phyloP scores from a whole-genome alignment of 1,284 basidiomycete genomes.

The Apiotrichum gamsii region DNA sequence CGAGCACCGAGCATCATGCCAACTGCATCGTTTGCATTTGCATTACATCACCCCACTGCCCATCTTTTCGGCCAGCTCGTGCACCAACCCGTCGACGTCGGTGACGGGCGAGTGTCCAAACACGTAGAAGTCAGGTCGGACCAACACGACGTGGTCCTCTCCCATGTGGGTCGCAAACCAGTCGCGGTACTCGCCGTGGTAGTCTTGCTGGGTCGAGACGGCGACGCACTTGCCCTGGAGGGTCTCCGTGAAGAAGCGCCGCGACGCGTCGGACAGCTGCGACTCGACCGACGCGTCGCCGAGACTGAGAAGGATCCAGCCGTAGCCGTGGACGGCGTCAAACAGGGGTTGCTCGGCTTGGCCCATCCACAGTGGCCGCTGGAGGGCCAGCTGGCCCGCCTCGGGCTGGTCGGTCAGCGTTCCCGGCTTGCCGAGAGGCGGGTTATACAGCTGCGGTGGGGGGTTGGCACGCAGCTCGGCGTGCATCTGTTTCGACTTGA shows the following conservation, averaged over 20 bases:
- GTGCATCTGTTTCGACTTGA: slow-evolving; percentile 12
- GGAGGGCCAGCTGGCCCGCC: slow-evolving; percentile 6
- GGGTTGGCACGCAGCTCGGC: slow-evolving; percentile 1
- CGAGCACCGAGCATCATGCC: too few species aligned
- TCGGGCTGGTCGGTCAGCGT: slow-evolving; percentile 7
- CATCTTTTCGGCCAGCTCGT: slow-evolving; percentile 2
- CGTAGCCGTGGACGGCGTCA: slow-evolving; percentile 8
- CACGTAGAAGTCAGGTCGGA: slow-evolving; percentile 16
- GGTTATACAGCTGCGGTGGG: slow-evolving; percentile 3
- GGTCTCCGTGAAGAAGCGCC: not conserved
- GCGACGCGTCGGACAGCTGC: not conserved
- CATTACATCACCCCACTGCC: not conserved
- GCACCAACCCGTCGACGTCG: slow-evolving; percentile 2
- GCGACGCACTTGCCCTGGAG: slow-evolving; percentile 2
- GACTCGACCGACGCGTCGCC: not conserved
- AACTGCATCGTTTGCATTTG: too few species aligned
- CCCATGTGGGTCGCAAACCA: slow-evolving; percentile 7
- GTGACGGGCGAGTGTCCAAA: slow-evolving; percentile 5
- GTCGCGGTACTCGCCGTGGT: slow-evolving; percentile 1
- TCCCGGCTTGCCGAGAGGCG: slow-evolving; percentile 8
- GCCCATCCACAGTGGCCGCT: not conserved
- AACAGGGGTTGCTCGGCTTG: not conserved
- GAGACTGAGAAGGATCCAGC: slow-evolving; percentile 9
- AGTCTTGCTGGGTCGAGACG: slow-evolving; percentile 2
- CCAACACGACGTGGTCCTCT: not conserved